Percentiles rank a stretch among this genome's conserved stretches.
Evolutionary conservation across 1,284 basidiomycete genomes (phyloP).

Genomic region (Leccinum brunneo-olivaceum): DNA sequence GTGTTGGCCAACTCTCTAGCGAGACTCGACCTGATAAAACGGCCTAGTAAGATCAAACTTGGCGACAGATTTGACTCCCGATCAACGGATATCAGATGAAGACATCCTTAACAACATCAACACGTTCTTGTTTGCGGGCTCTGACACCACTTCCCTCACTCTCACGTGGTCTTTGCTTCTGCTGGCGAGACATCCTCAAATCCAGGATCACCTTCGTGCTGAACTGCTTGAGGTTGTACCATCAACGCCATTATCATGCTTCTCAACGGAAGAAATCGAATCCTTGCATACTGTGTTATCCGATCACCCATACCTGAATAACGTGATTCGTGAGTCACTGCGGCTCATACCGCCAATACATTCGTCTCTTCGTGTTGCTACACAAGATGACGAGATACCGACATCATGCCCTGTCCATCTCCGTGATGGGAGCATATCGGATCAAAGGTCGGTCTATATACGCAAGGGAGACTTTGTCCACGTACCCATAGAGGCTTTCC

Average conservation of each 20-base stretch:
- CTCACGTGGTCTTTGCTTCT: constrained; percentile 73
- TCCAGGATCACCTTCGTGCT: constrained; percentile 58
- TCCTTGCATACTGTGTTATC: constrained; percentile 54
- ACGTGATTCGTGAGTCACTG: constrained; percentile 68
- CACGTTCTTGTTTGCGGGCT: constrained; percentile 83
- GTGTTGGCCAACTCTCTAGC: constrained; percentile 21
- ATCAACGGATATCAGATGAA: constrained; percentile 72
- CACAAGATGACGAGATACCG: constrained; percentile 68
- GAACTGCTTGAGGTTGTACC: constrained; percentile 49
- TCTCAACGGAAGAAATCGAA: constrained; percentile 53
- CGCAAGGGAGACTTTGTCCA: constrained; percentile 68
- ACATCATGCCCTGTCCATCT: constrained; percentile 57
- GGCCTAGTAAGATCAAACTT: constrained; percentile 67
- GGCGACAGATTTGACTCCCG: constrained; percentile 52
- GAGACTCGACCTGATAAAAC: constrained; percentile 7
- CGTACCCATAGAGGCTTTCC: constrained; percentile 71
- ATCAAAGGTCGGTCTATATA: constrained; percentile 42
- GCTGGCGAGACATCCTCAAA: constrained; percentile 54
- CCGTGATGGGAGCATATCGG: constrained; percentile 42
- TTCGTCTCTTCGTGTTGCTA: constrained; percentile 70
- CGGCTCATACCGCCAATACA: constrained; percentile 76
- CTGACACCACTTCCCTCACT: constrained; percentile 75
- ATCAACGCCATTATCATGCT: constrained; percentile 30
- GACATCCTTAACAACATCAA: constrained; percentile 79
- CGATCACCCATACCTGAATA: constrained; percentile 67